phyloP scores from a whole-genome alignment of 2,329 filamentous ascomycete genomes.

The Fusarium citri region DNA sequence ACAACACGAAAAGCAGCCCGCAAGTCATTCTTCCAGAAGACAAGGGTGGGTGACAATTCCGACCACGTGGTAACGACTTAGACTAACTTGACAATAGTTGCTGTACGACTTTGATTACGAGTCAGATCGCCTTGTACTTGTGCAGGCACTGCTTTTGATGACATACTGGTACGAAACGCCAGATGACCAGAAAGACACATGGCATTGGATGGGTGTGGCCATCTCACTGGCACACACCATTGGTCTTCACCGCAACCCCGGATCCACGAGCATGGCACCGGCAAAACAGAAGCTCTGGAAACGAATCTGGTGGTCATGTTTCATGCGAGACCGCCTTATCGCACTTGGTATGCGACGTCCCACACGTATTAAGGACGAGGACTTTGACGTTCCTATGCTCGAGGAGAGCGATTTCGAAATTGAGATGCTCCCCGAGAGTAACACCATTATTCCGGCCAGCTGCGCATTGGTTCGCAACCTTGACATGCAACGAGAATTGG shows the following conservation, averaged over 20 bases:
- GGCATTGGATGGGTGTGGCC: slow-evolving; percentile 98
- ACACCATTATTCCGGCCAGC: slow-evolving; percentile 74
- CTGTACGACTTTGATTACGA: slow-evolving; percentile 98
- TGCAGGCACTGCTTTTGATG: slow-evolving; percentile 90
- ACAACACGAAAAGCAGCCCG: slow-evolving; percentile 81
- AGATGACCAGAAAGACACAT: slow-evolving; percentile 96
- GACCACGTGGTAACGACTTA: slow-evolving; percentile 7
- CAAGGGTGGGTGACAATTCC: slow-evolving; percentile 70
- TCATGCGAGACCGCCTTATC: slow-evolving; percentile 93
- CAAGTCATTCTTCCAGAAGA: slow-evolving; percentile 89
- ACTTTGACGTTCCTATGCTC: slow-evolving; percentile 94
- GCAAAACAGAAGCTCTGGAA: slow-evolving; percentile 88
- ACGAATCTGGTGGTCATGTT: slow-evolving; percentile 97
- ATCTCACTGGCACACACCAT: slow-evolving; percentile 94
- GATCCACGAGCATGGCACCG: slow-evolving; percentile 77
- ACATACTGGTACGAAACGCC: slow-evolving; percentile 98
- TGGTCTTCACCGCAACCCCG: slow-evolving; percentile 87
- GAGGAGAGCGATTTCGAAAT: slow-evolving; percentile 87
- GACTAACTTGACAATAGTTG: slow-evolving; percentile 61
- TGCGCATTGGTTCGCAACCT: slow-evolving; percentile 78
- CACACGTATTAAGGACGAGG: slow-evolving; percentile 90
- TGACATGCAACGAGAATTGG: slow-evolving; percentile 80
- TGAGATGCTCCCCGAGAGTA: slow-evolving; percentile 72
- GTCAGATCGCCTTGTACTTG: slow-evolving; percentile 85
- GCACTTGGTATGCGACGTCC: slow-evolving; percentile 93